Evolutionary conservation across 2,329 filamentous ascomycete genomes (phyloP).

Genomic region (Fusarium zealandicum): DNA sequence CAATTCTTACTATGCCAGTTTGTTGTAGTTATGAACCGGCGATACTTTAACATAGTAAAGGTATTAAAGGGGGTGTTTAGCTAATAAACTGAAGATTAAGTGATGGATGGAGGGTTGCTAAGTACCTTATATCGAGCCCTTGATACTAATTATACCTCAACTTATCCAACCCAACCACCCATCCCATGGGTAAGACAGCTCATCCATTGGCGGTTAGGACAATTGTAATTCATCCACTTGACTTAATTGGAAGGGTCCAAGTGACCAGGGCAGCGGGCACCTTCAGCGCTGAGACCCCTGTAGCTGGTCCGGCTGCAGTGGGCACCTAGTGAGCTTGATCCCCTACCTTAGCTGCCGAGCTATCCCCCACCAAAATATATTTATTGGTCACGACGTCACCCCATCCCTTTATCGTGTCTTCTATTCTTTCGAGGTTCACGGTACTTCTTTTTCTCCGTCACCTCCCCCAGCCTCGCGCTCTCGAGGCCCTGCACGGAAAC

Average conservation of each 20-base stretch:
- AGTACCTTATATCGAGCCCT: too few species aligned
- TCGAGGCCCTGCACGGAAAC: constrained; percentile 15
- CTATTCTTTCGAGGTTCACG: constrained; percentile 1
- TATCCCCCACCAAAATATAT: constrained; percentile 24
- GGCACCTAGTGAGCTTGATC: neutral
- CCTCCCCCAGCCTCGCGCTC: constrained; percentile 12
- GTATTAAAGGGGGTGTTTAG: too few species aligned
- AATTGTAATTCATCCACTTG: too few species aligned
- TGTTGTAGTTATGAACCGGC: too few species aligned
- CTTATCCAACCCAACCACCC: too few species aligned
- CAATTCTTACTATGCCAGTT: too few species aligned
- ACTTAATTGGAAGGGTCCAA: constrained; percentile 6
- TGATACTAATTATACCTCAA: too few species aligned
- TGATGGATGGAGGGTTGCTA: too few species aligned
- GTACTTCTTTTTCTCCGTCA: constrained; percentile 6
- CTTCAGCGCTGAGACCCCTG: constrained; percentile 9
- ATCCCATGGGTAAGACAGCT: too few species aligned
- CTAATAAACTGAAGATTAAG: too few species aligned
- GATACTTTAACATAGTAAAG: too few species aligned
- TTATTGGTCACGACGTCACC: constrained; percentile 29
- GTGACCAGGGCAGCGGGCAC: constrained; percentile 10
- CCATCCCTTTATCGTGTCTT: constrained; percentile 10
- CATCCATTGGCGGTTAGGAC: too few species aligned
- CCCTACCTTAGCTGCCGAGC: neutral
- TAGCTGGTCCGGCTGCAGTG: constrained; percentile 22